Conservation (phyloP, 768 basidiomycete genomes). For the Tulasnella sp. region DNA sequence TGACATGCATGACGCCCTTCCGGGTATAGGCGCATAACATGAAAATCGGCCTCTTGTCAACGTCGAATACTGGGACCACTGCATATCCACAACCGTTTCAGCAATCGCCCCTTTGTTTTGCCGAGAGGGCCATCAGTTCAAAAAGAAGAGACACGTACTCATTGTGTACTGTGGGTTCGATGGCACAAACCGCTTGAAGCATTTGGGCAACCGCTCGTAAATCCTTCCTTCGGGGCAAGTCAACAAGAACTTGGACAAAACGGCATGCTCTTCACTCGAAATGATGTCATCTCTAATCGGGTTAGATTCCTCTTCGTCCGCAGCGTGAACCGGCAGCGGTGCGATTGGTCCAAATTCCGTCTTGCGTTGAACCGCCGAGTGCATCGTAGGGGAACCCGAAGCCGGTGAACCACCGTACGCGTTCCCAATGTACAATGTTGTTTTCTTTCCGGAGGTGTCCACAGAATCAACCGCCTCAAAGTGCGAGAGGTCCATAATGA, state of each 20-base stretch:
- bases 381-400: not conserved
- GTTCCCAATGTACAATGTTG: constrained; percentile 31
- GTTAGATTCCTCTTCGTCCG: constrained; percentile 21
- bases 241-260: constrained; percentile 67
- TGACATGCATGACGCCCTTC: constrained; percentile 68
- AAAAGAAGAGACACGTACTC: constrained; percentile 42
- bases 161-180: constrained; percentile 77
- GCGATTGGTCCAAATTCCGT: constrained; percentile 30
- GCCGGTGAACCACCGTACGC: constrained; percentile 25
- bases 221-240: constrained; percentile 80
- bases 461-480: constrained; percentile 73
- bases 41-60: constrained; percentile 87
- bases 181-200: constrained; percentile 76
- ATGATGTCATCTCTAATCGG: constrained; percentile 38
- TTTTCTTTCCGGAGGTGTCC: constrained; percentile 15
- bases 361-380: constrained; percentile 27
- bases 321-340: constrained; percentile 30
- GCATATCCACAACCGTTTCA: constrained; percentile 11
- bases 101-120: not conserved
- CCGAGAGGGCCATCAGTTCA: not conserved
- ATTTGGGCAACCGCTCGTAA: constrained; percentile 77
- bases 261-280: constrained; percentile 61
- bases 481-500: constrained; percentile 88
- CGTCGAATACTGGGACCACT: constrained; percentile 90
- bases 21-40: constrained; percentile 82